phyloP scores from a whole-genome alignment of 805 yeast genomes.

The Grigorovia jiainica region DNA sequence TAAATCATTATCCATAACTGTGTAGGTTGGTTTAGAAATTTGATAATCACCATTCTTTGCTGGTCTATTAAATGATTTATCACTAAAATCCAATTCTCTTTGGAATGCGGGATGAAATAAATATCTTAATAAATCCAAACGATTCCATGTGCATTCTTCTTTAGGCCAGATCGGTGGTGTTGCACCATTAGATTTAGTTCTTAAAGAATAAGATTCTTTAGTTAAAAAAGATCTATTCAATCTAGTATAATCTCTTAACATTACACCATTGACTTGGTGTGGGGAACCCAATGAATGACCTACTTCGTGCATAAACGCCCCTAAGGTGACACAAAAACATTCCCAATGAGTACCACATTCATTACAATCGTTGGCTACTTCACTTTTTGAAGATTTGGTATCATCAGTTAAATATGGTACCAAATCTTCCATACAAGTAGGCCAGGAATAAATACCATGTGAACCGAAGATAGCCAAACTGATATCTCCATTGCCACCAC shows the following conservation, averaged over 20 bases:
- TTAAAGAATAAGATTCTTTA: slow-evolving; percentile 46
- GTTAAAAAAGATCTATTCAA: slow-evolving; percentile 78
- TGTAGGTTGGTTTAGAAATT: slow-evolving; percentile 32
- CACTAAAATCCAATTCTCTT: slow-evolving; percentile 52
- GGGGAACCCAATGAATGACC: slow-evolving; percentile 91
- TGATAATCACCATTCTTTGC: slow-evolving; percentile 26
- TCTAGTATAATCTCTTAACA: slow-evolving; percentile 77
- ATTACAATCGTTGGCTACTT: slow-evolving; percentile 85
- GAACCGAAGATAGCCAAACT: slow-evolving; percentile 88
- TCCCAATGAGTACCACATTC: slow-evolving; percentile 90
- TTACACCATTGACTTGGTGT: slow-evolving; percentile 82
- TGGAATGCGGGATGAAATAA: slow-evolving; percentile 73
- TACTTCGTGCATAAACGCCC: slow-evolving; percentile 92
- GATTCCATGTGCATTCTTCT: slow-evolving; percentile 82
- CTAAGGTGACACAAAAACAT: slow-evolving; percentile 72
- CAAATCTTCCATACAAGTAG: slow-evolving; percentile 66
- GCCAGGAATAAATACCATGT: slow-evolving; percentile 89
- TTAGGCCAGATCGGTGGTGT: slow-evolving; percentile 39
- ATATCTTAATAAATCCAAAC: slow-evolving; percentile 69
- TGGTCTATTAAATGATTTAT: slow-evolving; percentile 32
- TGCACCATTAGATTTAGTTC: slow-evolving; percentile 43
- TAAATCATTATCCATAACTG: slow-evolving; percentile 37
- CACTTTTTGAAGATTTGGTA: slow-evolving; percentile 48
- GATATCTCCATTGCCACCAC: slow-evolving; percentile 69
- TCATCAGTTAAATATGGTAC: slow-evolving; percentile 61